Base-by-base conservation (phyloP, 352 stramenopile genomes). In the Phytopythium litorale region DNA sequence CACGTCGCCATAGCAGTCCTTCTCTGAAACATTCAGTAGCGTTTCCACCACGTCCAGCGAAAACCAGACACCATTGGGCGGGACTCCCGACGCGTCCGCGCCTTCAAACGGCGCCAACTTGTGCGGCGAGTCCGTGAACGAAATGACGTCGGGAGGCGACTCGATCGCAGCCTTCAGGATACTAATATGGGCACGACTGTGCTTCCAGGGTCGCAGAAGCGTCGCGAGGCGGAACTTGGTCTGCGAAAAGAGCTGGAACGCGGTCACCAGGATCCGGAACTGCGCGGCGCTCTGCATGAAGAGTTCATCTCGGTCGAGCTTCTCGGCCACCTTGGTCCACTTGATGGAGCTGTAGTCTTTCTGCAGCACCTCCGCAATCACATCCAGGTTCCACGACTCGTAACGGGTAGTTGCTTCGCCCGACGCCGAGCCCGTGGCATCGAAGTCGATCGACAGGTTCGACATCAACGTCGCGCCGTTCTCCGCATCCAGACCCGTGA, bases 31-130 rank as follows among this genome's bases (percentile, higher is more conserved):
- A 30, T 80, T 76, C 43, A 96, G 58, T 48, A 96, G 60, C 46
- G 87, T 91, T 51, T 96, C 87, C 23, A 96, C 87, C 0, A 82
- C 74, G 63, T 96, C 84, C 5, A 96, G 61, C 21, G 87, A 96
- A 38, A 96, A 96, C 87, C 87, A 96, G 18, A 92, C 81, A 33
- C 84, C 87, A 60, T 96, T 96, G 64, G 92, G 89, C 0, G 87
- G 87, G 8, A 90, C 87, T 13, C 81, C 83, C 42, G 87, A 92
- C 7, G 84, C 87, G 55, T 96, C 84, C n/a, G 84, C 87, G 18
- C 87, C 87, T 78, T 96, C 87, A 60, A 96, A 96, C 11, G 84
- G 84, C 6, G 81, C 79, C 21, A 96, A 70, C 62, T 94, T 94
- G 61, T 86, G 81, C 21, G 85, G 78, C 8, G 83, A 92, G 30